Conservation (phyloP, 495 filamentous ascomycete genomes). For the Platismatia glauca region DNA sequence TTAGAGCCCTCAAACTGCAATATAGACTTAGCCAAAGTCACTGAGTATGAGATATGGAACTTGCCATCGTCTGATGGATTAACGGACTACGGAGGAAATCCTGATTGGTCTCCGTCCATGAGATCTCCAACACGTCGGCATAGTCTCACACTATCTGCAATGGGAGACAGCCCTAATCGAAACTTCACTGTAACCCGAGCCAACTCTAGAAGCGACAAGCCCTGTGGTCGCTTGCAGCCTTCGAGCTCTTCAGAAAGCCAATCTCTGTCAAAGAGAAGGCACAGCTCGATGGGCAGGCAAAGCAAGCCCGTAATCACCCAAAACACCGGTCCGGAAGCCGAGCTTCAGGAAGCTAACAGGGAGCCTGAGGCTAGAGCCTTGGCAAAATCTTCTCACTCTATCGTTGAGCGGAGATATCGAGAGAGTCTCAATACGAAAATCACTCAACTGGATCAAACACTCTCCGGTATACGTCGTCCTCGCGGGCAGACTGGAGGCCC, state of each 20-base stretch:
- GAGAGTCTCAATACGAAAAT: conserved; percentile 95
- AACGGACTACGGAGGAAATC: too few relatives aligned
- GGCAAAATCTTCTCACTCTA: conserved; percentile 92
- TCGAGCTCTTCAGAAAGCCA: not conserved
- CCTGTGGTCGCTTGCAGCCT: too few relatives aligned
- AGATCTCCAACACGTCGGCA: not conserved
- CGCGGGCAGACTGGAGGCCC: not conserved
- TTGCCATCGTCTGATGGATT: too few relatives aligned
- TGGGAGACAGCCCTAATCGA: not conserved
- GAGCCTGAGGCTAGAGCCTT: conserved; percentile 44
- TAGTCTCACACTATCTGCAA: not conserved
- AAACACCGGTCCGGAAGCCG: not conserved
- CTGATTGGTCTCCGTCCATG: too few relatives aligned
- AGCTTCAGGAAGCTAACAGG: too few relatives aligned
- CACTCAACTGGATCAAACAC: conserved; percentile 47
- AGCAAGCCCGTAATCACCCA: too few relatives aligned
- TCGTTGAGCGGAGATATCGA: conserved; percentile 92
- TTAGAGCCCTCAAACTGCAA: too few relatives aligned
- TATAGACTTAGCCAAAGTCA: too few relatives aligned
- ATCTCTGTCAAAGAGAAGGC: conserved; percentile 1
- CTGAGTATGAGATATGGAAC: too few relatives aligned
- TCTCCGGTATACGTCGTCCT: not conserved
- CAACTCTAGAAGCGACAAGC: not conserved
- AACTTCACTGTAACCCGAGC: not conserved
- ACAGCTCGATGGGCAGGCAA: not conserved